These are phyloP conservation scores for Esteya vermicola DNA, from an alignment of 2,329 filamentous ascomycete species.

Conservation along the genomic window DNA sequence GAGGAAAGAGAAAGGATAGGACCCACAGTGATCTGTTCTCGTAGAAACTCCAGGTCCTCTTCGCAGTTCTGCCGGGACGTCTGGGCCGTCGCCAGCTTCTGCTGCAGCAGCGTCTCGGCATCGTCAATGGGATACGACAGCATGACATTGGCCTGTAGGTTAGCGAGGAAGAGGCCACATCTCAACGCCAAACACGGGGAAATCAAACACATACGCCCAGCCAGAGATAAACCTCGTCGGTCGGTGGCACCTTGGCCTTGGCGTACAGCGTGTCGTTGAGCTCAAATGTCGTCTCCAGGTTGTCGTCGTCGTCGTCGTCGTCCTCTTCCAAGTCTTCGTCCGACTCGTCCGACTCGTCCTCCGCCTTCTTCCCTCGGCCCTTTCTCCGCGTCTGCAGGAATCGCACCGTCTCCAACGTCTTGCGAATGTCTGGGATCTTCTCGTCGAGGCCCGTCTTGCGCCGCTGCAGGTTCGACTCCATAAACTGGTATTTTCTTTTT, in stretches of 20 bases:
- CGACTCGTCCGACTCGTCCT: background rate
- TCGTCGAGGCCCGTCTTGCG: conserved; percentile 71
- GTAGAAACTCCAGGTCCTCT: conserved; percentile 87
- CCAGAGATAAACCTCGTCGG: conserved; percentile 92
- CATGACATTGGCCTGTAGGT: conserved; percentile 78
- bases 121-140: conserved; percentile 84
- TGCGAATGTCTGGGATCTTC: conserved; percentile 94
- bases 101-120: conserved; percentile 62
- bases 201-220: conserved; percentile 52
- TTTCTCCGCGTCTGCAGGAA: conserved; percentile 48
- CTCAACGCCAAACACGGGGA: background rate
- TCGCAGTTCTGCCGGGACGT: conserved; percentile 75
- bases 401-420: conserved; percentile 81
- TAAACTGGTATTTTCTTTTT: conserved; percentile 99
- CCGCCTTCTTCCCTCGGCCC: background rate
- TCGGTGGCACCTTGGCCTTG: conserved; percentile 67
- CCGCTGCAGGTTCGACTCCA: conserved; percentile 87
- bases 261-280: conserved; percentile 92
- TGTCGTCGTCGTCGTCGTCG: conserved; percentile 36
- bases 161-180: background rate
- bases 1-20: background rate
- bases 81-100: conserved; percentile 68
- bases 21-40: conserved; percentile 87
- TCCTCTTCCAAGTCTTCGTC: conserved; percentile 4
- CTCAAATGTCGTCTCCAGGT: conserved; percentile 87